Percentiles rank a stretch among this genome's conserved stretches.
Evolutionary conservation across 1,139 yeast genomes (phyloP).

Genomic region (Lodderomyces parapsilosis): DNA sequence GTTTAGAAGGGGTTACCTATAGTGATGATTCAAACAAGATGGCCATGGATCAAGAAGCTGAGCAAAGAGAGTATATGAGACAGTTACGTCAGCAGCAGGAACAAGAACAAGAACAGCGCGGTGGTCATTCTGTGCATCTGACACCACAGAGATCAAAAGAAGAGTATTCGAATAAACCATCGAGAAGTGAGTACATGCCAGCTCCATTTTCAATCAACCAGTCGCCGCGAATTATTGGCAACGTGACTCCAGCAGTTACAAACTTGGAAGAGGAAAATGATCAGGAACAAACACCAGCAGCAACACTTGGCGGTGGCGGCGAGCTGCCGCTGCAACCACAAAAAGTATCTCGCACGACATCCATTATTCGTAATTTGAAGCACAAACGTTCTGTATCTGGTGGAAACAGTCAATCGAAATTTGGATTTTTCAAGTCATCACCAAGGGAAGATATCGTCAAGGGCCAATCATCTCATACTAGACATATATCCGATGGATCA

Average conservation of each 20-base stretch:
- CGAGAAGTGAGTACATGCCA: not conserved
- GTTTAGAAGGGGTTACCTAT: conserved; percentile 38
- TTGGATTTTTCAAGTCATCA: conserved; percentile 32
- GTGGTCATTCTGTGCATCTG: not conserved
- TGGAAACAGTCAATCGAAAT: conserved; percentile 35
- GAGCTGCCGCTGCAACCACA: conserved; percentile 7
- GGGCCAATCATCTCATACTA: conserved; percentile 27
- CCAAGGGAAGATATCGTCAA: conserved; percentile 18
- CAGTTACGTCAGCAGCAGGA: not conserved
- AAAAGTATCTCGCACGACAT: conserved; percentile 14
- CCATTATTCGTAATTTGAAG: conserved; percentile 30
- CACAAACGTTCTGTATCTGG: conserved; percentile 46
- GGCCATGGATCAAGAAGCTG: not conserved
- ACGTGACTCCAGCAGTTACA: conserved; percentile 37
- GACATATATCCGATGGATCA: conserved; percentile 45
- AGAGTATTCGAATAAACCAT: not conserved
- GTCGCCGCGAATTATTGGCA: conserved; percentile 13
- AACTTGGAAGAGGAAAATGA: conserved; percentile 29
- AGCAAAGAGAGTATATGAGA: conserved; percentile 11
- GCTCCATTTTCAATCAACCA: conserved; percentile 1
- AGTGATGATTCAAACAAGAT: not conserved
- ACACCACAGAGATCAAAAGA: not conserved
- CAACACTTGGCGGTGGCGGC: no score
- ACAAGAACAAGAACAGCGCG: conserved; percentile 6
- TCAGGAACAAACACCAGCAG: conserved; percentile 5